Evolutionary conservation across 2,329 filamentous ascomycete genomes (phyloP), one percentile per base, ranked within the genome.

Genomic region (Monosporascus ibericus): DNA sequence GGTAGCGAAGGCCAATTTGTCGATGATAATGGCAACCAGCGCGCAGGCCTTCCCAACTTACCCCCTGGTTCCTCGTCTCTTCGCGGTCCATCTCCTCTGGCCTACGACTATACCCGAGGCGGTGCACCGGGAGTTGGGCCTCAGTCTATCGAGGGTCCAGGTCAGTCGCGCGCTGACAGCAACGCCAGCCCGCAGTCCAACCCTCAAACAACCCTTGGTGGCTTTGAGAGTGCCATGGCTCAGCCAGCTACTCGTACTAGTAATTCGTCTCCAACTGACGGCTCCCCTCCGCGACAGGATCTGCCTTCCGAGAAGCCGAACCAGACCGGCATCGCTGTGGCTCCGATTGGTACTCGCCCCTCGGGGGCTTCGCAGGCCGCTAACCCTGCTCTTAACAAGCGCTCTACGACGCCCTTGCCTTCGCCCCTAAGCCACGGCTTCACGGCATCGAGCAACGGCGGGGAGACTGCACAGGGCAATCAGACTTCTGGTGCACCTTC

Each of bases 331-430:
- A 78, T 79, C 52, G 78, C 87, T 5, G 91, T 97, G 50, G 92
- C 91, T 22, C 92, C 94, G 18, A 97, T 97, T 62, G 94, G 94
- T 58, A 96, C 92, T 53, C 87, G 94, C 44, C 92, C 92, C 3
- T 79, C 82, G 18, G 80, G 78, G 39, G 70, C 71, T 8, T 68
- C 74, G 40, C 78, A 81, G 55, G 74, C 75, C 24, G 67, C 76
- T 34, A 86, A 85, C 63, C 78, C 81, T 36, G 76, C 79, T 9
- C 69, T 89, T 60, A 87, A 80, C 70, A 94, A 94, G 69, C 88
- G 90, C 54, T 90, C 92, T 0, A 95, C 90, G 7, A 95, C 92
- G 3, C 92, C 92, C 50, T 79, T 96, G 30, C 86, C 91, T n/a
- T 95, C 91, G n/a, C 91, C 92, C 14, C 77, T 94, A 49, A 86